Conservation (phyloP, 495 filamentous ascomycete genomes). For the Tetracladium setigerum region DNA sequence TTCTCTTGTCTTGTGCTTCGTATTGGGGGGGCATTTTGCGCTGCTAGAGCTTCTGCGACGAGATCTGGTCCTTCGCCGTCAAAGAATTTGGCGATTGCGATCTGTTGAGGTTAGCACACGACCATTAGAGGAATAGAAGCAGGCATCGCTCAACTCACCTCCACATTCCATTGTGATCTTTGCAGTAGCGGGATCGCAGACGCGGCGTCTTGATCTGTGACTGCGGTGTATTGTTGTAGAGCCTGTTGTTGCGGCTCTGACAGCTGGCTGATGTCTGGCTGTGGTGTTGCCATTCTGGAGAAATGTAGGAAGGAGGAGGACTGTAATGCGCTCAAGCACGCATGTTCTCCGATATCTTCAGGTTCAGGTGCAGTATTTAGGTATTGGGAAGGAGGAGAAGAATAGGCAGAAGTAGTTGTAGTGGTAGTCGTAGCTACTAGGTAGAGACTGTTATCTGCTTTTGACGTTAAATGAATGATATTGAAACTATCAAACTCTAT, state of each 20-base stretch:
- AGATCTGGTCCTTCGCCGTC: slow-evolving; percentile 86
- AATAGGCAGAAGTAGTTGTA: too few species aligned
- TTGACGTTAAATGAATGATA: too few species aligned
- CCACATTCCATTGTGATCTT: slow-evolving; percentile 91
- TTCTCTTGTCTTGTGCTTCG: slow-evolving; percentile 59
- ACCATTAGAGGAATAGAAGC: too few species aligned
- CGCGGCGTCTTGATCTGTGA: slow-evolving; percentile 73
- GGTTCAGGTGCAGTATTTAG: too few species aligned
- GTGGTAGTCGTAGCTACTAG: too few species aligned
- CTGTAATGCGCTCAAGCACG: too few species aligned
- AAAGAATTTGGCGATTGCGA: slow-evolving; percentile 94
- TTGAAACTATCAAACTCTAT: too few species aligned
- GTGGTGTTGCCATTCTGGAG: slow-evolving; percentile 19
- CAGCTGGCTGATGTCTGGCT: slow-evolving; percentile 60
- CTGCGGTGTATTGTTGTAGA: slow-evolving; percentile 78
- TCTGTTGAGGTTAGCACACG: slow-evolving; percentile 42
- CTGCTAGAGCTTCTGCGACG: slow-evolving; percentile 50
- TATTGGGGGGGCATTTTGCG: slow-evolving; percentile 47
- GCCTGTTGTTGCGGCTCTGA: slow-evolving; percentile 67
- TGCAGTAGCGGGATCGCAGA: slow-evolving; percentile 76
- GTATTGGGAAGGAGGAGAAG: too few species aligned
- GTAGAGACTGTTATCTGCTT: too few species aligned
- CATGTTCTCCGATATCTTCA: too few species aligned
- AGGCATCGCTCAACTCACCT: slow-evolving; percentile 43
- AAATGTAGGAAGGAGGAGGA: not conserved